A percentile compares a stretch with the other conserved stretches of the same genome.
Evolutionary conservation across 805 yeast genomes (phyloP).

Genomic region (Yarrowia yakushimensis): DNA sequence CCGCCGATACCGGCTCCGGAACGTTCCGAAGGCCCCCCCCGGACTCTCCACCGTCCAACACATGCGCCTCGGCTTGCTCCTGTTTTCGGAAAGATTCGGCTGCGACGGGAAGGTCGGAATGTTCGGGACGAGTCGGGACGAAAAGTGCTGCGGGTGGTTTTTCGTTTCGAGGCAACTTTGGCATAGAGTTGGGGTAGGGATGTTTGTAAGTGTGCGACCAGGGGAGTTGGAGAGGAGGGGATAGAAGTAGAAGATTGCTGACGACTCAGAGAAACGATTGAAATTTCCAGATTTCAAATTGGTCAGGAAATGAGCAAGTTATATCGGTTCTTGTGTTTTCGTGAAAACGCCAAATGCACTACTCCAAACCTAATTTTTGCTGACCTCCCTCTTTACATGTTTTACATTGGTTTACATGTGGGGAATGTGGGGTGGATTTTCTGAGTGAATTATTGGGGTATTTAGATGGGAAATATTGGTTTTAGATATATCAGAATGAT

Average conservation of each 20-base stretch:
- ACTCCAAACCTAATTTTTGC: background rate
- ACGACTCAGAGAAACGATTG: no score
- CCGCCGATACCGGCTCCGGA: no score
- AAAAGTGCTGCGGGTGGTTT: conserved; percentile 5
- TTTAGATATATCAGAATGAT: no score
- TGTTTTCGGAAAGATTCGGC: background rate
- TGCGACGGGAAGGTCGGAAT: background rate
- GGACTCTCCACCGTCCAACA: no score
- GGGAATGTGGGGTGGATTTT: background rate
- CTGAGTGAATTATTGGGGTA: no score
- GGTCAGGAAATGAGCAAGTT: no score
- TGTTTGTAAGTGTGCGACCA: no score
- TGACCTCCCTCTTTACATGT: conserved; percentile 13
- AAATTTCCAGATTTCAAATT: no score
- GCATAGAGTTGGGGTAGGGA: background rate
- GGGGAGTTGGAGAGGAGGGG: no score
- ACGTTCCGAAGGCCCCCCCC: no score
- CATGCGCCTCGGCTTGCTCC: background rate
- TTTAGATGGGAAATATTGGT: no score
- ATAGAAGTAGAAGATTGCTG: no score
- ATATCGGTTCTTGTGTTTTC: background rate
- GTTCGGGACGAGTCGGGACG: conserved; percentile 3
- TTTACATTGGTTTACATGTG: conserved; percentile 24
- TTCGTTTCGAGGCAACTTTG: conserved; percentile 4
- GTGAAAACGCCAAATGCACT: background rate